Conservation (phyloP, 2,329 filamentous ascomycete genomes). For the Aspergillus ibericus region DNA sequence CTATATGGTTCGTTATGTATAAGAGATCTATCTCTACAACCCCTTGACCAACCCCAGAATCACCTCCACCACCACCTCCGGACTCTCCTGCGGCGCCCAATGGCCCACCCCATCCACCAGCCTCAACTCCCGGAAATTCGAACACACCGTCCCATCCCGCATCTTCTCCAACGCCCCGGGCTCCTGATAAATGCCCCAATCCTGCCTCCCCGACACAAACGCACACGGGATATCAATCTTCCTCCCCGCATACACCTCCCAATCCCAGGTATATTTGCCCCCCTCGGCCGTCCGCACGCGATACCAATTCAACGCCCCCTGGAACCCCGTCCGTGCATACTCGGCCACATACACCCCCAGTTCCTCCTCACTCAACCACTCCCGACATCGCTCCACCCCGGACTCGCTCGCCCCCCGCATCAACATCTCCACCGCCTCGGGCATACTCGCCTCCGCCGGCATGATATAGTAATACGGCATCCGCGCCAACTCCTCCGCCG, state of each 20-base stretch:
- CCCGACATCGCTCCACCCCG: conserved; percentile 39
- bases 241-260: conserved; percentile 60
- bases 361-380: conserved; percentile 61
- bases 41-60: conserved; percentile 46
- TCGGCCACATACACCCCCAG: conserved; percentile 54
- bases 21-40: conserved; percentile 9
- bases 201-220: conserved; percentile 62
- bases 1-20: neutral
- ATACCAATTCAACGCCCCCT: conserved; percentile 69
- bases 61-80: conserved; percentile 53
- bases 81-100: conserved; percentile 69
- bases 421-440: conserved; percentile 54
- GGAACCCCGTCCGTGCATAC: conserved; percentile 63
- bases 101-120: conserved; percentile 64
- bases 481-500: conserved; percentile 56
- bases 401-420: conserved; percentile 52
- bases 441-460: conserved; percentile 59
- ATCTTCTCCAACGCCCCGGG: conserved; percentile 63
- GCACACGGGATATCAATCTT: conserved; percentile 62
- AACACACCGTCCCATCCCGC: conserved; percentile 47
- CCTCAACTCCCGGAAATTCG: conserved; percentile 53
- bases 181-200: conserved; percentile 70
- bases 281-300: conserved; percentile 56
- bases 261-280: conserved; percentile 48
- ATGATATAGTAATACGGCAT: conserved; percentile 71